Conservation (phyloP, 2,329 filamentous ascomycete genomes). For the Fusarium annulatum region DNA sequence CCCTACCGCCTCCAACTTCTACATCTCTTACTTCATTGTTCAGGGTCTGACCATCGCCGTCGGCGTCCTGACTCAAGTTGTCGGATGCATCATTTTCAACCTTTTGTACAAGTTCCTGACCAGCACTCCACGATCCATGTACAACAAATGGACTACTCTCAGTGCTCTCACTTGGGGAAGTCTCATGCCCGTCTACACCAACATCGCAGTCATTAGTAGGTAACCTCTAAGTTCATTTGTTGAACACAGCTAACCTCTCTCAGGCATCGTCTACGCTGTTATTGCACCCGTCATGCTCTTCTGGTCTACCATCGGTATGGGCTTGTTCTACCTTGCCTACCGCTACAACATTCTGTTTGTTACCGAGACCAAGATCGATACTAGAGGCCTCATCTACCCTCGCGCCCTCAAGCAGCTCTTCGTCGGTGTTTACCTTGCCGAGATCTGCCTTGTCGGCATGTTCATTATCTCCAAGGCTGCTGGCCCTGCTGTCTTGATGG, state of each 20-base stretch:
- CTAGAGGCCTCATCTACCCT: constrained; percentile 87
- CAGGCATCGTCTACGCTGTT: constrained; percentile 79
- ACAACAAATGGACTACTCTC: constrained; percentile 76
- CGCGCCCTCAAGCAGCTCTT: constrained; percentile 89
- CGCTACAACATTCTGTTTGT: constrained; percentile 90
- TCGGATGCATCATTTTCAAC: constrained; percentile 74
- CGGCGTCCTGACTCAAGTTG: constrained; percentile 75
- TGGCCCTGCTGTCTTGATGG: constrained; percentile 80
- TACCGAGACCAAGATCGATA: constrained; percentile 82
- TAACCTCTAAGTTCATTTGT: background rate
- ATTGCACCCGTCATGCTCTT: constrained; percentile 86
- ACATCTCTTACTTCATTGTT: constrained; percentile 88
- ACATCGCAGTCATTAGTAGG: constrained; percentile 76
- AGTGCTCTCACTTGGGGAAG: constrained; percentile 81
- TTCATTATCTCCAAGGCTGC: constrained; percentile 76
- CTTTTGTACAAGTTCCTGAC: constrained; percentile 76
- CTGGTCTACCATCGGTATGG: constrained; percentile 81
- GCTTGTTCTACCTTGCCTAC: constrained; percentile 85
- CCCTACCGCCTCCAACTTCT: constrained; percentile 90
- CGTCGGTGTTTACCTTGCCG: constrained; percentile 81
- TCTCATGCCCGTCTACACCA: constrained; percentile 78
- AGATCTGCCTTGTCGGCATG: constrained; percentile 83
- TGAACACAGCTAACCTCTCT: constrained; percentile 29
- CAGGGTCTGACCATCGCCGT: constrained; percentile 85
- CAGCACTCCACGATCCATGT: constrained; percentile 82